Evolutionary conservation across 257 asterid genomes (phyloP), one percentile per base, ranked within the genome.

Genomic region (Schizonepeta tenuifolia): DNA sequence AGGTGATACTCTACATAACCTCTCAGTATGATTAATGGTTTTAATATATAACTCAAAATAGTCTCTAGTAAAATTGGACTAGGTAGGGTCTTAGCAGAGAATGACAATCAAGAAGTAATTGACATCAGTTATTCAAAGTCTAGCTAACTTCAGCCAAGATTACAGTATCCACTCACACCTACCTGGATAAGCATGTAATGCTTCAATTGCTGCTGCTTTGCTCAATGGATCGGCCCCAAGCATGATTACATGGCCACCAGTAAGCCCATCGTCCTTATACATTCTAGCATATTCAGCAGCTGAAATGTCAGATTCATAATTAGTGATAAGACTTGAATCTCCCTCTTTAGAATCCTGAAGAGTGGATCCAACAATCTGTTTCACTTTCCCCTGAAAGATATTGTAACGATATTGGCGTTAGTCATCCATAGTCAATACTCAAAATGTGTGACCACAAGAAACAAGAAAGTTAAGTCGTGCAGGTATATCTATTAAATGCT

Each of bases 351-450:
- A 61, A 86, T 94, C 97, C 71, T 61, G 83, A 77, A 95, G 98
- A 68, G 99, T 95, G 76, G 99, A 89, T 60, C 99, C 99, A 78
- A 95, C 98, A 78, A 95, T 95, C 82, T 92, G 99, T 83, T 92
- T 92, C 81, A 95, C 99, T 86, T 88, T 95, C 33, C 99, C 99
- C 99, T 95, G 87, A 78, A 79, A 79, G 13, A 56, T 26, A 40
- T 54, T 21, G 36, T 26, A 57, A 62, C 2, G 17, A 46, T 15
- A 14, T 8, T 22, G 61, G 55, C 9, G 50, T 77, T 33, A 65
- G 67, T 62, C 73, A 63, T 69, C 58, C 75, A 22, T 60, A 41
- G 50, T 51, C 10, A 24, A 75, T 22, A 63, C 35, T 67, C 9
- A 5, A 22, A 60, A 40, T 55, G 47, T 56, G 40, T 33, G 67